A percentile compares a stretch with the other conserved stretches of the same genome.
Evolutionary conservation across 2,329 filamentous ascomycete species (phyloP).

Genomic region (Magnaporthales sp.): DNA sequence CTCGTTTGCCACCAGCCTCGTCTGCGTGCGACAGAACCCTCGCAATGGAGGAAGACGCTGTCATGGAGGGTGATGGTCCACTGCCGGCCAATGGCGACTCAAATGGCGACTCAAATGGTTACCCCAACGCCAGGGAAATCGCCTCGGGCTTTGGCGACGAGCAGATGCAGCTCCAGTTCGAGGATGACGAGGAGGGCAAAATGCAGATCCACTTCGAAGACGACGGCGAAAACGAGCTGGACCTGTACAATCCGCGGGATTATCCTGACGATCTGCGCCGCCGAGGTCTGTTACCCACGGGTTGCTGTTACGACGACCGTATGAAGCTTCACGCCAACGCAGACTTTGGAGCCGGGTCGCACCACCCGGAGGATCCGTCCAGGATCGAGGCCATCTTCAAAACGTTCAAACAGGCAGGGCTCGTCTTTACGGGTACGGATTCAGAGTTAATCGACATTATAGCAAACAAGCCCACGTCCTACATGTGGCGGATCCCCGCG

Average conservation of each 20-base stretch:
- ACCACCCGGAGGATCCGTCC: conserved; percentile 89
- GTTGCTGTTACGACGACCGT: conserved; percentile 81
- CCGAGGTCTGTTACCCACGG: conserved; percentile 54
- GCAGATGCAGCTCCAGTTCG: background rate
- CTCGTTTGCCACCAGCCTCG: background rate
- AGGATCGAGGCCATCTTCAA: conserved; percentile 91
- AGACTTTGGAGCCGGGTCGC: conserved; percentile 61
- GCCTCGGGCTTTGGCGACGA: conserved; percentile 6
- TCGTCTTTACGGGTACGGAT: conserved; percentile 58
- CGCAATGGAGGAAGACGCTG: conserved; percentile 11
- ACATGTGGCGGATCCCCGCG: conserved; percentile 70
- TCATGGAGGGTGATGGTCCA: conserved; percentile 13
- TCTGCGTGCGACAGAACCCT: background rate
- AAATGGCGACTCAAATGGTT: conserved; percentile 23
- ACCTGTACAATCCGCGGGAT: conserved; percentile 23
- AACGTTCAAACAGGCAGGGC: conserved; percentile 71
- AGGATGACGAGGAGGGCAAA: conserved; percentile 9
- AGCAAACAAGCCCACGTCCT: conserved; percentile 45
- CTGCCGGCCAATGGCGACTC: conserved; percentile 13
- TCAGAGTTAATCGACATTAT: conserved; percentile 43
- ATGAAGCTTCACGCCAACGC: conserved; percentile 95
- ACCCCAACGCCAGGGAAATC: conserved; percentile 24
- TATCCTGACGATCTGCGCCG: conserved; percentile 25
- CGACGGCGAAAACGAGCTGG: conserved; percentile 22
- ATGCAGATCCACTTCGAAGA: conserved; percentile 19